Evolutionary conservation across 148 eudicot species (phyloP).

Genomic region (Rheum nobile): DNA sequence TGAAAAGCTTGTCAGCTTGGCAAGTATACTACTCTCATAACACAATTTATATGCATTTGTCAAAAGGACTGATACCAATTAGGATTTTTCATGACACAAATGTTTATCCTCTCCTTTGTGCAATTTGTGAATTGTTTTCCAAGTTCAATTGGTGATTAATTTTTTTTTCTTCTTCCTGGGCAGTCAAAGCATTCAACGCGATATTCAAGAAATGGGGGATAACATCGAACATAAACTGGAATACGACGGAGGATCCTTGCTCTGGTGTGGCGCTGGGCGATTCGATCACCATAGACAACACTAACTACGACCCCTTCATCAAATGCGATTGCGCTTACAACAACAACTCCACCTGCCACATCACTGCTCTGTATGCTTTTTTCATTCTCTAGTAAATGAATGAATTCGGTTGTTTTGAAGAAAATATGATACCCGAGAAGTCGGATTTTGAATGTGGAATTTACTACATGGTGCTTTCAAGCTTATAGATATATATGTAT

Average conservation of each 20-base stretch:
- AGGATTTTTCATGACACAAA: neutral
- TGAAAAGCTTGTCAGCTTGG: neutral
- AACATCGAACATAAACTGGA: slow-evolving; percentile 23
- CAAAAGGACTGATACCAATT: neutral
- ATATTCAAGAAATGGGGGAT: neutral
- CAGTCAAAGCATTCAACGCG: slow-evolving; percentile 4
- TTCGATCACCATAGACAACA: slow-evolving; percentile 25
- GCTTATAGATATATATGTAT: no score
- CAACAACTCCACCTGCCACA: slow-evolving; percentile 43
- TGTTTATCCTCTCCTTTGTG: neutral
- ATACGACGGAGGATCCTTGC: slow-evolving; percentile 21
- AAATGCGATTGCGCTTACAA: slow-evolving; percentile 47
- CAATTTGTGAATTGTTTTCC: neutral
- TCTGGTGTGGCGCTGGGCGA: slow-evolving; percentile 32
- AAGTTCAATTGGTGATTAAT: neutral
- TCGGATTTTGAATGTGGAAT: no score
- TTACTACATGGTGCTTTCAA: no score
- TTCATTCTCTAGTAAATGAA: no score
- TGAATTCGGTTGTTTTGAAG: no score
- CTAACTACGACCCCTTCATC: slow-evolving; percentile 42
- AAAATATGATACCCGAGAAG: no score
- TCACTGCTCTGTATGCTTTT: slow-evolving; percentile 40
- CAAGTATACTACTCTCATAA: neutral
- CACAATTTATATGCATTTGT: neutral
- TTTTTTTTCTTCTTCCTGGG: neutral